Evolutionary conservation across 352 stramenopile species (phyloP).

Genomic region (Pythium angustatum): DNA sequence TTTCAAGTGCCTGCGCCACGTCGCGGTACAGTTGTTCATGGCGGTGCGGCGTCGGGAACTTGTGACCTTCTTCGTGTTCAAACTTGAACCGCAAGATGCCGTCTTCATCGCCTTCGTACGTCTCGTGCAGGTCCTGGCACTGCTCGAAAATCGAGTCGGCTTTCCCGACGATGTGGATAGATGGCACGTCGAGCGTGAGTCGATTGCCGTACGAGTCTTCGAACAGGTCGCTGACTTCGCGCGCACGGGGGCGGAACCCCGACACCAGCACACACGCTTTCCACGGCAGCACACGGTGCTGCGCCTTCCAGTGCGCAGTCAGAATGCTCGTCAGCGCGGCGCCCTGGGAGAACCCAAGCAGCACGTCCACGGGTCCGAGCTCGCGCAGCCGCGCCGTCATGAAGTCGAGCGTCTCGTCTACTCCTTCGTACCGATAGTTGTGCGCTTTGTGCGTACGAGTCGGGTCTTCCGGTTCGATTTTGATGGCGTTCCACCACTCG

Average conservation of each 20-base stretch:
- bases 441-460: conserved; percentile 20
- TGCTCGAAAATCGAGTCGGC: conserved; percentile 46
- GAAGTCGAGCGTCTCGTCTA: conserved; percentile 64
- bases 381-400: conserved; percentile 49
- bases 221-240: conserved; percentile 55
- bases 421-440: conserved; percentile 57
- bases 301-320: conserved; percentile 56
- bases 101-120: conserved; percentile 36
- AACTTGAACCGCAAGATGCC: conserved; percentile 43
- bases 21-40: conserved; percentile 53
- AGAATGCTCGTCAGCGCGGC: conserved; percentile 57
- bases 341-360: conserved; percentile 79
- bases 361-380: conserved; percentile 53
- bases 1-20: conserved; percentile 44
- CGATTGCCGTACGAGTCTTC: conserved; percentile 36
- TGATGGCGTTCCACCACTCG: conserved; percentile 79
- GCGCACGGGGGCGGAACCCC: conserved; percentile 53
- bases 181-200: conserved; percentile 52
- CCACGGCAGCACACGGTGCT: conserved; percentile 49
- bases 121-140: conserved; percentile 51
- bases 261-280: conserved; percentile 63
- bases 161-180: conserved; percentile 66
- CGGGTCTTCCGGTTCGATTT: conserved; percentile 27
- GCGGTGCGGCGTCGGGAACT: conserved; percentile 57
- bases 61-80: conserved; percentile 79